These are phyloP conservation scores for Talaromyces sp. DNA, from an alignment of 2,329 filamentous ascomycete species.

Conservation along the genomic window DNA sequence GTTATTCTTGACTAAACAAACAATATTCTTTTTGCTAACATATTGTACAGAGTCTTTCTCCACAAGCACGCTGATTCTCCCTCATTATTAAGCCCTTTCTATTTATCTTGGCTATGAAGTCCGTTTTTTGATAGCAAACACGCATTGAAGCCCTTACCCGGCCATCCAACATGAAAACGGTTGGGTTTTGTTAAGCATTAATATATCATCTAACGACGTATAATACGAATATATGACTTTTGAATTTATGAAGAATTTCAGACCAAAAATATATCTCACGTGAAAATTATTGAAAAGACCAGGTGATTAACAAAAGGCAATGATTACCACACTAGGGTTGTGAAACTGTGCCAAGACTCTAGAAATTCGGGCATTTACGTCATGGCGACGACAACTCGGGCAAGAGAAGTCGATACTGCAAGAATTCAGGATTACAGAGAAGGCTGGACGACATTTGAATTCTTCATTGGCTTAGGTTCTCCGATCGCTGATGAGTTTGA, in stretches of 20 bases:
- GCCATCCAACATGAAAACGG: neutral
- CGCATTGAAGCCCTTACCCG: neutral
- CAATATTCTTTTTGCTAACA: neutral
- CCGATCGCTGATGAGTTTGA: neutral
- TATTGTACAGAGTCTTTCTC: neutral
- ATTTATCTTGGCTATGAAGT: neutral
- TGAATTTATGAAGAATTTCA: too few relatives aligned
- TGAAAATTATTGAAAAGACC: too few relatives aligned
- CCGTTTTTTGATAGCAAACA: neutral
- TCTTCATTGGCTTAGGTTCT: neutral
- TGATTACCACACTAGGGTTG: neutral
- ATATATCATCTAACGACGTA: neutral
- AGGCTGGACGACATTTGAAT: neutral
- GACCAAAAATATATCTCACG: too few relatives aligned
- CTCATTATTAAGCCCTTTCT: neutral
- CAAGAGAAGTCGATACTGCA: neutral
- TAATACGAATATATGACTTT: neutral
- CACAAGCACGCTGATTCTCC: neutral
- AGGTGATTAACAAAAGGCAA: neutral
- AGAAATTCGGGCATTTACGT: neutral
- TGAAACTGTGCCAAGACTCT: neutral
- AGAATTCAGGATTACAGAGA: conserved; percentile 1
- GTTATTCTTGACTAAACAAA: neutral
- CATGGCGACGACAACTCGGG: neutral
- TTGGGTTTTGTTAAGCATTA: neutral